Conservation (phyloP, 1,139 yeast species). For the Debaryomyces fabryi region DNA sequence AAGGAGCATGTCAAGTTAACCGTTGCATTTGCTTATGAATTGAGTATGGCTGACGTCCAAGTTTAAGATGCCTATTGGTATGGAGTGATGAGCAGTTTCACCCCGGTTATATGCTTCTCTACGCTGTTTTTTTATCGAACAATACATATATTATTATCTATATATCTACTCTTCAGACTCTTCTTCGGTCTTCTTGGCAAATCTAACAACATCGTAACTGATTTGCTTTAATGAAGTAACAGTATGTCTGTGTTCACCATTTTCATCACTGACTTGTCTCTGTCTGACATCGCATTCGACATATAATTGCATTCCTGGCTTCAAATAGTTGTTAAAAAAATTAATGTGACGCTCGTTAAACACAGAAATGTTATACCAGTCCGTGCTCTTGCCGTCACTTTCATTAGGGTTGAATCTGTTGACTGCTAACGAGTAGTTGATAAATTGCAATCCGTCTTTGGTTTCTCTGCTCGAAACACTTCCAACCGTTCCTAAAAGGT, state of each 20-base stretch:
- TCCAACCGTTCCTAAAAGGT: slow-evolving; percentile 48
- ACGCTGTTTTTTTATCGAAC: background rate
- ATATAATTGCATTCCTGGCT: slow-evolving; percentile 44
- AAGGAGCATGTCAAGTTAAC: slow-evolving; percentile 77
- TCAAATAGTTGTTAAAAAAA: slow-evolving; percentile 42
- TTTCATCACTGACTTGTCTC: slow-evolving; percentile 37
- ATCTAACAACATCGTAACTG: slow-evolving; percentile 41
- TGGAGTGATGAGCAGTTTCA: background rate
- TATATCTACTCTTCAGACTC: slow-evolving; percentile 13
- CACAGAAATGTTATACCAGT: slow-evolving; percentile 47
- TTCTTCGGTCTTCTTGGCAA: slow-evolving; percentile 35
- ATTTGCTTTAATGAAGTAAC: slow-evolving; percentile 40
- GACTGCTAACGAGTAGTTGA: slow-evolving; percentile 49
- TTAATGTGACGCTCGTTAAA: slow-evolving; percentile 43
- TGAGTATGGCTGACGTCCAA: slow-evolving; percentile 39
- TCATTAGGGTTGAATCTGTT: slow-evolving; percentile 38
- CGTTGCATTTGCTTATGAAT: slow-evolving; percentile 69
- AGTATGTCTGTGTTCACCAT: slow-evolving; percentile 33
- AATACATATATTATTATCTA: slow-evolving; percentile 8
- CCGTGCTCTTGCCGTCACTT: slow-evolving; percentile 35
- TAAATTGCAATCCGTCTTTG: slow-evolving; percentile 39
- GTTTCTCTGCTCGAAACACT: slow-evolving; percentile 41
- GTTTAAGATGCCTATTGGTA: background rate
- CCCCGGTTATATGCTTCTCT: background rate
- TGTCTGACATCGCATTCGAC: slow-evolving; percentile 48